Percentiles rank a stretch among this genome's conserved stretches.
phyloP scores from a whole-genome alignment of 768 basidiomycete genomes.

The Phlegmacium glaucopus region DNA sequence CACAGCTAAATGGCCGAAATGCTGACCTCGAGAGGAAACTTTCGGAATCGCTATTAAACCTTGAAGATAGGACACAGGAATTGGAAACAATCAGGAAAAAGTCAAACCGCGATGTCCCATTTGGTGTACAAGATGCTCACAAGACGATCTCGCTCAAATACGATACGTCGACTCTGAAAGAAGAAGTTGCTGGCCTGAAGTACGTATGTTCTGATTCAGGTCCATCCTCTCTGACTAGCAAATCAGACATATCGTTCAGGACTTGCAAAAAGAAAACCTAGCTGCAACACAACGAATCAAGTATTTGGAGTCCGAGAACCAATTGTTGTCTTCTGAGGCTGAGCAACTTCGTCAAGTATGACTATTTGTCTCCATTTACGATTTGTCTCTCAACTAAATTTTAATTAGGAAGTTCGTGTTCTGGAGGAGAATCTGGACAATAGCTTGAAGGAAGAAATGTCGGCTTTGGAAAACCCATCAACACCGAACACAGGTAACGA shows the following conservation, averaged over 20 bases:
- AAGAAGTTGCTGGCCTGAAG: slow-evolving; percentile 86
- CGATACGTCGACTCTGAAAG: slow-evolving; percentile 45
- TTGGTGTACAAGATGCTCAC: slow-evolving; percentile 27
- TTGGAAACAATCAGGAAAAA: slow-evolving; percentile 57
- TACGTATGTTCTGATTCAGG: slow-evolving; percentile 25
- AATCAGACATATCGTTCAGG: slow-evolving; percentile 79
- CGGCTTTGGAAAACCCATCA: slow-evolving; percentile 17
- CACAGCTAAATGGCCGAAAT: slow-evolving; percentile 25
- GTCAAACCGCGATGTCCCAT: slow-evolving; percentile 51
- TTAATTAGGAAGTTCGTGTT: slow-evolving; percentile 62
- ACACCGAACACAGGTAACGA: slow-evolving; percentile 24
- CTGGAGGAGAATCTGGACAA: slow-evolving; percentile 76
- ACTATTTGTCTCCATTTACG: background rate
- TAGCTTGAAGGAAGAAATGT: slow-evolving; percentile 46
- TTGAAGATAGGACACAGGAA: slow-evolving; percentile 41
- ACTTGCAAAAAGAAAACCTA: slow-evolving; percentile 80
- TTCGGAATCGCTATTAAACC: slow-evolving; percentile 22
- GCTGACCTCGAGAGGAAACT: slow-evolving; percentile 26
- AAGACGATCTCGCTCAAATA: slow-evolving; percentile 44
- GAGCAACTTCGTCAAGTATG: slow-evolving; percentile 72
- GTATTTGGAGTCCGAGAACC: slow-evolving; percentile 76
- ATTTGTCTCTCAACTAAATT: no score
- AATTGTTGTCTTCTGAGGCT: slow-evolving; percentile 58
- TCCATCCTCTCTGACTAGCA: background rate
- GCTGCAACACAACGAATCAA: slow-evolving; percentile 60